Base-by-base conservation (phyloP, 2,329 filamentous ascomycete species). In the Byssochlamys sp. region DNA sequence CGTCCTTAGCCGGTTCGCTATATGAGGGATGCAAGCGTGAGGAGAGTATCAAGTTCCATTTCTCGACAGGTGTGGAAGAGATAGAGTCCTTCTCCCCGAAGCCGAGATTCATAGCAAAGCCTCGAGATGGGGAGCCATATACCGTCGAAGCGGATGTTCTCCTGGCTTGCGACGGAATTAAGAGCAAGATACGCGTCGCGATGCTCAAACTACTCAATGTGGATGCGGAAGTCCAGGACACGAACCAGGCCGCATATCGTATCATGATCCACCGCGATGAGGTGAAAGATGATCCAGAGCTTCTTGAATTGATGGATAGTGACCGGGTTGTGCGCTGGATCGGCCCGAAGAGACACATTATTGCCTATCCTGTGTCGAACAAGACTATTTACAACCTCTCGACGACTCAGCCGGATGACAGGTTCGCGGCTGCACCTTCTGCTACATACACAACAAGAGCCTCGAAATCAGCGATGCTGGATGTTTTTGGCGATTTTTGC, bases 1-100 rank as follows among this genome's bases (percentile, higher is more conserved):
- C 86, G 0, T 88, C 85, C 7, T 80, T 92, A 3, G 87, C 89
- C 4, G 81, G 81, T 35, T 81, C 82, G 4, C 74, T 92, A 31
- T 91, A 85, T 71, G 78, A 87, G 53, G 88, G 82, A n/a, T 91
- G 88, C 73, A 77, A 83, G 65, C 75, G 77, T 52, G 79, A 88
- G 65, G 70, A 80, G 19, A 77, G 77, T 35, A 85, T 92, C 68
- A 84, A 71, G 5, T 91, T 92, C 74, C 80, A 86, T 73, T 87
- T 91, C 67, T 78, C 81, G 29, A 82, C 79, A 9, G 74, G 77
- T 3, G 77, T 86, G 5, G 75, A 79, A 25, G 73, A 79, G 11
- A 74, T 91, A 26, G 75, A 80, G 50, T 80, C 81, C 0, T 89
- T 84, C 67, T 76, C 77, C 0, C 80, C 85, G 0, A 78, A 79